Evolutionary conservation across 371 early-diverging fungal genomes (phyloP).

Genomic region (Cokeromyces recurvatus): DNA sequence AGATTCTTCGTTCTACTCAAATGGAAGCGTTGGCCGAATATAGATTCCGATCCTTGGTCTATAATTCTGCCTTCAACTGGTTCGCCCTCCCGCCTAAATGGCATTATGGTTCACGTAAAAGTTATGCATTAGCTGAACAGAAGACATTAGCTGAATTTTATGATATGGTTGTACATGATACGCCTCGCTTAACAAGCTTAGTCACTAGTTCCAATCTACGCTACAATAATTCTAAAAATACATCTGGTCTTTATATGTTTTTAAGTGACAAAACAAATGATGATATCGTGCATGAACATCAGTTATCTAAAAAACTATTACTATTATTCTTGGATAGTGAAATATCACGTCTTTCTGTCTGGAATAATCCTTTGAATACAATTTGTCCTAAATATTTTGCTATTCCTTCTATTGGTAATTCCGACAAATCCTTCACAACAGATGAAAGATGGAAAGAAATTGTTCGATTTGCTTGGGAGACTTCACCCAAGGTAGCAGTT

Average conservation of each 20-base stretch:
- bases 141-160: constrained; percentile 69
- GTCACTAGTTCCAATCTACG: constrained; percentile 41
- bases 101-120: constrained; percentile 71
- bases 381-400: constrained; percentile 40
- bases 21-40: constrained; percentile 66
- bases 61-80: constrained; percentile 69
- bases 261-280: constrained; percentile 36
- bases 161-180: constrained; percentile 61
- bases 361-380: constrained; percentile 70
- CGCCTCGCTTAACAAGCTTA: constrained; percentile 46
- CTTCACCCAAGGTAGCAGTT: constrained; percentile 75
- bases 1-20: constrained; percentile 66
- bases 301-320: constrained; percentile 45
- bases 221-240: constrained; percentile 30
- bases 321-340: constrained; percentile 87
- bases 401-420: constrained; percentile 28
- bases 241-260: constrained; percentile 41
- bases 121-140: constrained; percentile 58
- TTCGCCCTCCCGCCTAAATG: constrained; percentile 67
- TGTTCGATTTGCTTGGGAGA: constrained; percentile 78
- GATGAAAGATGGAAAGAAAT: constrained; percentile 67
- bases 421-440: constrained; percentile 46
- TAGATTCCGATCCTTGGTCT: constrained; percentile 59
- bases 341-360: constrained; percentile 72
- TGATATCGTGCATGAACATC: constrained; percentile 20